Evolutionary conservation across 306 rosid genomes (phyloP).

Genomic region (Vigna mungo): DNA sequence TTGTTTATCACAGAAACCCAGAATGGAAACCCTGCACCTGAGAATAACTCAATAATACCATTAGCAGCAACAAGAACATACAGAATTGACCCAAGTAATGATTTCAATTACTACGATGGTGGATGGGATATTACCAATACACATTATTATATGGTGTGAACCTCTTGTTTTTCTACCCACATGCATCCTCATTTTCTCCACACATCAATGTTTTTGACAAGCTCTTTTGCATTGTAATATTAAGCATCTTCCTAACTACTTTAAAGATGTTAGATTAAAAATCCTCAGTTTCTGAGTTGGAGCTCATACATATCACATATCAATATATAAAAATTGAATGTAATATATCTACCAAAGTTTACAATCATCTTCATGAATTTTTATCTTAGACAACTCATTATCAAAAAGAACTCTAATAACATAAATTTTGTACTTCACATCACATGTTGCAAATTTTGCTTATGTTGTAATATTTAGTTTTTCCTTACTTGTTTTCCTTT

Average conservation of each 20-base stretch:
- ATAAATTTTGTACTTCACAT: too few relatives aligned
- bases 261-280: background rate
- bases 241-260: background rate
- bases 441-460: too few relatives aligned
- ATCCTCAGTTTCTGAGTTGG: background rate
- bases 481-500: too few relatives aligned
- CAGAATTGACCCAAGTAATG: conserved; percentile 54
- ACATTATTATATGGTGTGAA: conserved; percentile 57
- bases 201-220: background rate
- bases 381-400: too few relatives aligned
- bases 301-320: too few relatives aligned
- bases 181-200: background rate
- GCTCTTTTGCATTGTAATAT: background rate
- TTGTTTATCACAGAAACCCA: background rate
- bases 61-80: conserved; percentile 60
- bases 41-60: conserved; percentile 40
- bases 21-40: background rate
- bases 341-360: too few relatives aligned
- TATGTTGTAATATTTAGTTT: too few relatives aligned
- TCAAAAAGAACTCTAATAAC: too few relatives aligned
- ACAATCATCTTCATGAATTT: too few relatives aligned
- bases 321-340: too few relatives aligned
- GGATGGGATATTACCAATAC: conserved; percentile 63
- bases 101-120: conserved; percentile 51
- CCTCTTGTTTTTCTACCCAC: background rate